Conservation (phyloP, 73 alveolate species). For the Paramecium biaurelia region DNA sequence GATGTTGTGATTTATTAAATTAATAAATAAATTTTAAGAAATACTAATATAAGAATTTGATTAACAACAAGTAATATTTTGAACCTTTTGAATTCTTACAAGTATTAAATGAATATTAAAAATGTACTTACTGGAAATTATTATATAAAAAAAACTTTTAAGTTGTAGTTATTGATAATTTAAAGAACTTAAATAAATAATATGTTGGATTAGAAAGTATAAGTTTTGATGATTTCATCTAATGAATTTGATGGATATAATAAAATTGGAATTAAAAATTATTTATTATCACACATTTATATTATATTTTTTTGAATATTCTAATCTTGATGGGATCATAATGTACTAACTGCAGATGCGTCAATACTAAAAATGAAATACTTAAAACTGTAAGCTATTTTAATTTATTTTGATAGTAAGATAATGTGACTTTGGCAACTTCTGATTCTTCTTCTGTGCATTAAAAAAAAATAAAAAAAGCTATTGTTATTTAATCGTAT, state of each 20-base stretch:
- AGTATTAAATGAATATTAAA: background rate
- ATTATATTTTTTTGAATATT: background rate
- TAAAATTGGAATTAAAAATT: background rate
- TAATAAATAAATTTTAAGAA: background rate
- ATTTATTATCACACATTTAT: background rate
- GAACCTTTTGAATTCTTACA: background rate
- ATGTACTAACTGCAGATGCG: background rate
- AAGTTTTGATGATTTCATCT: background rate
- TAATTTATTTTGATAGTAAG: background rate
- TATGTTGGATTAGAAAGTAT: background rate
- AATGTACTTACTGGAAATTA: background rate
- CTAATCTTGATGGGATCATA: conserved; percentile 9
- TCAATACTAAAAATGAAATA: background rate
- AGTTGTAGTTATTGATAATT: background rate
- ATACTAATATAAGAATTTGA: background rate
- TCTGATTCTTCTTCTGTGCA: background rate
- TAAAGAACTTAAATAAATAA: background rate
- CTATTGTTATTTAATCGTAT: background rate
- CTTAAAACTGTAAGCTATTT: background rate
- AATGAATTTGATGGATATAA: background rate
- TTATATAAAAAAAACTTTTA: background rate
- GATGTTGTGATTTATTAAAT: background rate
- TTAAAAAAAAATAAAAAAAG: conserved; percentile 4
- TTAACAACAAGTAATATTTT: background rate
- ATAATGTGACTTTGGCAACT: background rate